Evolutionary conservation across 2,329 filamentous ascomycete species (phyloP), one percentile per base, ranked within the genome.

Genomic region (Phoma herbarum): DNA sequence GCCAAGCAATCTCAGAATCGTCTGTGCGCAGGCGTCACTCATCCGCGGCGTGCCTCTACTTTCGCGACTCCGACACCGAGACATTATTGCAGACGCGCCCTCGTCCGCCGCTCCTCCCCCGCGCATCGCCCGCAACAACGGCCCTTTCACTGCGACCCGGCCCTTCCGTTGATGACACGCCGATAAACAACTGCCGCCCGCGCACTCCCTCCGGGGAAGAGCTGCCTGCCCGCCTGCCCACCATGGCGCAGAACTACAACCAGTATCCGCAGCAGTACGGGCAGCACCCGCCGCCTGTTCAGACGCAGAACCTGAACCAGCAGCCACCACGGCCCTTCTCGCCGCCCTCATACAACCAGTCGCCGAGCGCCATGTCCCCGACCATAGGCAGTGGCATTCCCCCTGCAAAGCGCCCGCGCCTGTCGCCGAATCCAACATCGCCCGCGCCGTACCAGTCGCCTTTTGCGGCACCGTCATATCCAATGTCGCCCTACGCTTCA

Each of bases 361-460:
- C 81, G 48, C 80, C 84, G 22, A 81, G 83, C 29, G 70, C 76
- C 72, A 77, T 78, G 73, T 79, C 89, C 78, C 85, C 74, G 5
- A 73, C 67, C 58, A 68, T 66, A 59, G 62, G 62, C 57, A 64
- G 65, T 59, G 67, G 68, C 57, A 67, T 89, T 47, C 90, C 90
- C 47, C 88, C 91, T 16, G 86, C 85, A 59, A 94, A 95, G 80
- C 86, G 90, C 74, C 88, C 85, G 74, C 89, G 87, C 56, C 80
- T 91, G 46, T 91, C 89, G 25, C 88, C 89, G 50, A 88, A 88
- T 57, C 74, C 75, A 57, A 85, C 88, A n/a, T 88, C 90, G 50
- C 83, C 74, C 23, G 72, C 90, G 41, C 83, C 74, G 6, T 75
- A 72, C 54, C 71, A 66, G 62, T 75, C 69, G 51, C 74, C 68